Percentiles rank a stretch among this genome's conserved stretches.
Evolutionary conservation across 306 rosid genomes (phyloP).

Genomic region (cucumber (Cucumis sativus)): Cucumber_9930_V3 NC_026657.2:34815001-34815500

Average conservation of each 20-base stretch:
- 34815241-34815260: neutral
- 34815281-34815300: neutral
- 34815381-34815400: neutral
- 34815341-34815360: neutral
- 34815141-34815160: neutral
- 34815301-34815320: neutral
- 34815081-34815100: neutral
- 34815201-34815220: no score
- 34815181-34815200: no score
- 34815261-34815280: neutral
- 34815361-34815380: neutral
- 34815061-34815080: neutral
- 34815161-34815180: no score
- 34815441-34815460: constrained; percentile 69
- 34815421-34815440: constrained; percentile 68
- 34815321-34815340: neutral
- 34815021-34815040: neutral
- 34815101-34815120: neutral
- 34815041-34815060: neutral
- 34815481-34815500: constrained; percentile 48
- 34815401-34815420: neutral
- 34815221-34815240: no score
- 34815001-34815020: neutral
- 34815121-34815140: neutral
- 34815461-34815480: constrained; percentile 49